Evolutionary conservation across 768 basidiomycete species (phyloP).

Genomic region (Lyophyllum shimeji): DNA sequence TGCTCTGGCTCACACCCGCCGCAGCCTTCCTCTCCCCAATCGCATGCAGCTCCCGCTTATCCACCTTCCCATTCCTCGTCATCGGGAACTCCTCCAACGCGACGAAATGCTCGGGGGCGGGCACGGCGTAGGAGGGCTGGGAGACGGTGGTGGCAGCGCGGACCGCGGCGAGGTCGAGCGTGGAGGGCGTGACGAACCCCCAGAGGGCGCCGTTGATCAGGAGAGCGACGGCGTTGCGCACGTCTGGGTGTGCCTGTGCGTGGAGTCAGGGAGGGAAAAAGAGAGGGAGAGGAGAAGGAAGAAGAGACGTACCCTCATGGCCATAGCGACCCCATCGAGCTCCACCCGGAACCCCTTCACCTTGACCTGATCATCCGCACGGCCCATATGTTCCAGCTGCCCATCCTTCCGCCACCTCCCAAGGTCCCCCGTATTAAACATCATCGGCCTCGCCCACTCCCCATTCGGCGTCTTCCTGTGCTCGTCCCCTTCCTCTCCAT

Average conservation of each 20-base stretch:
- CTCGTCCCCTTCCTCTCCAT: conserved; percentile 31
- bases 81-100: conserved; percentile 48
- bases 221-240: conserved; percentile 18
- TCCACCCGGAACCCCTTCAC: conserved; percentile 68
- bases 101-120: conserved; percentile 45
- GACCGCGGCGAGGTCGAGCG: conserved; percentile 12
- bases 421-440: conserved; percentile 68
- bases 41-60: conserved; percentile 39
- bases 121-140: conserved; percentile 62
- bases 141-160: conserved; percentile 24
- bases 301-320: conserved; percentile 46
- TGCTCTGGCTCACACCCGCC: too few species aligned
- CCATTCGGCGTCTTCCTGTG: conserved; percentile 6
- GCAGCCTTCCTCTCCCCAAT: too few species aligned
- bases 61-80: conserved; percentile 54
- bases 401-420: conserved; percentile 55
- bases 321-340: conserved; percentile 58
- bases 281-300: not conserved
- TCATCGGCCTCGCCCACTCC: conserved; percentile 33
- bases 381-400: conserved; percentile 54
- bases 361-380: conserved; percentile 66
- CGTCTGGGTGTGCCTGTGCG: conserved; percentile 6
- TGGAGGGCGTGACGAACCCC: conserved; percentile 19
- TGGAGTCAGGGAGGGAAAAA: not conserved
- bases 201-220: conserved; percentile 21